Evolutionary conservation across 768 basidiomycete species (phyloP).

Genomic region (Naganishia kalamii): DNA sequence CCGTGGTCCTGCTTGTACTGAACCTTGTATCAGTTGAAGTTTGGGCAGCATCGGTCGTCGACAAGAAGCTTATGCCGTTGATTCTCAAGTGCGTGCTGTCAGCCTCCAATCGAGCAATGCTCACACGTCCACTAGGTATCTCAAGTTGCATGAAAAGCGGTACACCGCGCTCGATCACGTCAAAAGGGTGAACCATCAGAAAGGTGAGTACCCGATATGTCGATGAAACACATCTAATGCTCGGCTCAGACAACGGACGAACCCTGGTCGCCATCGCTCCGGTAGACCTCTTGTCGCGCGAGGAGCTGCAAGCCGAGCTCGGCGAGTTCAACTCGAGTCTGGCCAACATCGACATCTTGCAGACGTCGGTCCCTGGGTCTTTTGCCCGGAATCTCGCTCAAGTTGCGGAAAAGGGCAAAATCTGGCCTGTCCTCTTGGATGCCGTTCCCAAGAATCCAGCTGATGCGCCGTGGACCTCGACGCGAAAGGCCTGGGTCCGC

Average conservation of each 20-base stretch:
- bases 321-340: conserved; percentile 23
- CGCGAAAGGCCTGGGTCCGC: conserved; percentile 67
- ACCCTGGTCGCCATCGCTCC: conserved; percentile 34
- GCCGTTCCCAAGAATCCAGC: conserved; percentile 52
- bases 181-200: conserved; percentile 33
- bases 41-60: conserved; percentile 34
- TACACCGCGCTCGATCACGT: conserved; percentile 33
- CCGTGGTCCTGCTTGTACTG: background rate
- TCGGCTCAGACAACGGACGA: conserved; percentile 21
- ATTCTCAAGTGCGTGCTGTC: conserved; percentile 32
- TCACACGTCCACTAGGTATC: background rate
- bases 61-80: conserved; percentile 32
- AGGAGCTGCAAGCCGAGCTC: conserved; percentile 25
- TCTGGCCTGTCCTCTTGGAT: conserved; percentile 63
- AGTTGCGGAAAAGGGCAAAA: conserved; percentile 58
- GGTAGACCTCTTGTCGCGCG: conserved; percentile 7
- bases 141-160: conserved; percentile 28
- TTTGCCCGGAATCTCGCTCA: conserved; percentile 65
- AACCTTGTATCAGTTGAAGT: conserved; percentile 31
- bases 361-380: conserved; percentile 55
- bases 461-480: conserved; percentile 60
- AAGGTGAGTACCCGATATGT: background rate
- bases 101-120: background rate
- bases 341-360: conserved; percentile 22
- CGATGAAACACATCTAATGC: too few relatives aligned